Conservation (phyloP, 2,329 filamentous ascomycete genomes). For the Ophidiomyces ophidiicola region DNA sequence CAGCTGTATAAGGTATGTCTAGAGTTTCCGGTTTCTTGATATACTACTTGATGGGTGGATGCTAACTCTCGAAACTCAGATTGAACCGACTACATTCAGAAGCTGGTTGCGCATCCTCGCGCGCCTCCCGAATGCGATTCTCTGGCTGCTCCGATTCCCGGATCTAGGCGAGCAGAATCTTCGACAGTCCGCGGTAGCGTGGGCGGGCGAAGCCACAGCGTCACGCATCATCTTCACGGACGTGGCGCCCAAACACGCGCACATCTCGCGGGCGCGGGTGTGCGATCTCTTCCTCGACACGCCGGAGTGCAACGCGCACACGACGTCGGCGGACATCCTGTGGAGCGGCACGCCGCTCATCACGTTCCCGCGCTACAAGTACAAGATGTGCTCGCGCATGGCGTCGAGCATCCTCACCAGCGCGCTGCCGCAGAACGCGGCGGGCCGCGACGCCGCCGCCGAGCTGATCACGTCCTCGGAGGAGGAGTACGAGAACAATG, state of each 20-base stretch:
- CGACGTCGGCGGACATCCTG: constrained; percentile 86
- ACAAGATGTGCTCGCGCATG: constrained; percentile 99
- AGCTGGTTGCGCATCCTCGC: constrained; percentile 88
- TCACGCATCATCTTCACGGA: constrained; percentile 87
- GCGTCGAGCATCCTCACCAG: constrained; percentile 87
- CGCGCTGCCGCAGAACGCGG: constrained; percentile 60
- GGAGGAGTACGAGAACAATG: constrained; percentile 69
- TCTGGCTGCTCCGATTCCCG: constrained; percentile 95
- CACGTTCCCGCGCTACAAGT: constrained; percentile 79
- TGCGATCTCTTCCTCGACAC: constrained; percentile 95
- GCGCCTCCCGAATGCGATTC: constrained; percentile 69
- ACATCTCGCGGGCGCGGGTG: constrained; percentile 82
- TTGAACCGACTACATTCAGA: constrained; percentile 91
- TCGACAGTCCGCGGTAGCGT: constrained; percentile 62
- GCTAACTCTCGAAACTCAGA: no score
- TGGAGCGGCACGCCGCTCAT: constrained; percentile 93
- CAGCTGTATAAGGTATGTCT: constrained; percentile 82
- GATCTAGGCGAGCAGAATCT: constrained; percentile 84
- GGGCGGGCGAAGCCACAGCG: constrained; percentile 78
- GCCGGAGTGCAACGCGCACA: constrained; percentile 95
- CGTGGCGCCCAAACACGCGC: constrained; percentile 85
- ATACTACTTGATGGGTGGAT: no score
- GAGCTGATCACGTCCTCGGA: constrained; percentile 72
- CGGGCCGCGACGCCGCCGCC: constrained; percentile 53
- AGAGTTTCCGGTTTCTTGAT: neutral